These are phyloP conservation scores for Nicotiana otophora DNA, from an alignment of 257 asterid species.

Conservation along the genomic window DNA sequence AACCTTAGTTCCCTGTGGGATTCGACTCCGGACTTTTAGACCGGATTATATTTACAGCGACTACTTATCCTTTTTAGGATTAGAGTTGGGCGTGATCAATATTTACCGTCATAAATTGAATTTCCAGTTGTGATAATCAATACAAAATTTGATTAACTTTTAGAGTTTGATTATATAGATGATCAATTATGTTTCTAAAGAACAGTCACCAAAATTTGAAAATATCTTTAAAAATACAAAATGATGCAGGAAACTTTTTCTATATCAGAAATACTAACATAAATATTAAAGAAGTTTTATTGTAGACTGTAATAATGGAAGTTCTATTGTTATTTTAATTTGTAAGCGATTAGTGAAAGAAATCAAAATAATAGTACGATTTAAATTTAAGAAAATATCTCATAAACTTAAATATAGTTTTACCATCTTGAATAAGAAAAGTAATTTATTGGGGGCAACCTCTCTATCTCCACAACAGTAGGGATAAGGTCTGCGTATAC, in stretches of 20 bases:
- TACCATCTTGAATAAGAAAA: neutral
- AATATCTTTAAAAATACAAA: neutral
- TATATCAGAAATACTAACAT: too few species aligned
- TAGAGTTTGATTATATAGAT: neutral
- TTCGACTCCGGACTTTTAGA: too few species aligned
- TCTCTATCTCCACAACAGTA: too few species aligned
- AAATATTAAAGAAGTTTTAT: neutral
- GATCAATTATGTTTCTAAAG: neutral
- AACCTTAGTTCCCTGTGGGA: too few species aligned
- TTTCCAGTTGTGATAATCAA: neutral
- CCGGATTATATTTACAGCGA: too few species aligned
- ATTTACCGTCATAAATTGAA: neutral
- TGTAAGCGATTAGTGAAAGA: neutral
- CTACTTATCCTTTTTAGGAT: too few species aligned
- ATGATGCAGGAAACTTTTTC: neutral
- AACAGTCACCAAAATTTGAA: neutral
- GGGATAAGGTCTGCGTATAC: too few species aligned
- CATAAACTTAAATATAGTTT: neutral
- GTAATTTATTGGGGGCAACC: too few species aligned
- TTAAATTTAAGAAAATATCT: neutral
- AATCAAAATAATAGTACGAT: neutral
- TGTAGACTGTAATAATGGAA: too few species aligned
- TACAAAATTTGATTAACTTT: neutral
- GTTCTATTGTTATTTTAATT: neutral
- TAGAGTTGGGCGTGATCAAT: too few species aligned